Base-by-base conservation (phyloP, 371 early-diverging fungal species). In the Basidiobolus meristosporus region DNA sequence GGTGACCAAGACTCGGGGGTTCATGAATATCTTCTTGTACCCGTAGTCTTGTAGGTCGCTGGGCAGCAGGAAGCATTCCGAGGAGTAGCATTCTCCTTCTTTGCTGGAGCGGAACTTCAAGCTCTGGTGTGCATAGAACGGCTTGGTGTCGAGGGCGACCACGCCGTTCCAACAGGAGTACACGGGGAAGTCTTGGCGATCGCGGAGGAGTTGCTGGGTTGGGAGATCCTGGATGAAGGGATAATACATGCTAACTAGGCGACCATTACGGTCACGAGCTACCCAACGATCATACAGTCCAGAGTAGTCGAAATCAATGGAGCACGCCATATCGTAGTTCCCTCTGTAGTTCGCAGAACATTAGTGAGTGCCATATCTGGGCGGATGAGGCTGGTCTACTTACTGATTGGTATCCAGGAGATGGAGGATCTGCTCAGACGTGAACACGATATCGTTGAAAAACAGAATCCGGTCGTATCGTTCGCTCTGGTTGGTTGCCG, bases 101-200 rank as follows among this genome's bases (percentile, higher is more conserved):
- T 32, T 32, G n/a, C 33, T 12, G 16, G 4, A 2, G 16, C 33
- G 33, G n/a, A 32, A 32, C 12, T 12, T 14, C 7, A 32, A 4
- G 16, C 4, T 4, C 4, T 28, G 12, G 11, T 21, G 39, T 20
- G 40, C 30, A 10, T 43, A 11, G 32, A 51, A 46, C 14, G 47
- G 46, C 11, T 35, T 21, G 16, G 44, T 37, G 18, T 46, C 40
- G 17, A 56, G 29, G 7, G 41, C 47, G 9, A 43, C 47, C 47
- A 50, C 47, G 30, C 56, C 56, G 23, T 50, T 50, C 56, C 56
- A 56, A 34, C 56, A 56, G 21, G 50, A 50, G 39, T 50, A 56
- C 7, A 56, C 56, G 10, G 50, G 52, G 9, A 56, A 43, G 1
- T 36, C 39, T 15, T 47, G 23, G 12, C 40, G 38, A 9, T 33